Evolutionary conservation across 768 basidiomycete species (phyloP).

Genomic region (Hygrophorus pudorinus): DNA sequence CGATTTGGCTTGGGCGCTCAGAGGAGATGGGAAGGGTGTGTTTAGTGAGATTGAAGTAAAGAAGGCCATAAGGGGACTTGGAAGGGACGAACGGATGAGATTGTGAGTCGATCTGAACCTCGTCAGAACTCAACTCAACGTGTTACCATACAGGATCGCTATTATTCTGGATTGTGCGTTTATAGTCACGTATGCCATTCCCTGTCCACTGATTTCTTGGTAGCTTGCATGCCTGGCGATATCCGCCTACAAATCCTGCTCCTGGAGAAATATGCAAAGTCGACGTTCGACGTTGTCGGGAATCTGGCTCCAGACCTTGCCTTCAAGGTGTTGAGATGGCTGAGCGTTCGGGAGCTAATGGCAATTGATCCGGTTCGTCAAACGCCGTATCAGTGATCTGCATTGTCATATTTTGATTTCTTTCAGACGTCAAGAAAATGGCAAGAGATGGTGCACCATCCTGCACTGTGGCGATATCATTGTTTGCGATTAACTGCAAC

Average conservation of each 20-base stretch:
- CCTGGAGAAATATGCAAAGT: conserved; percentile 74
- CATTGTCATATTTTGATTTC: conserved; percentile 15
- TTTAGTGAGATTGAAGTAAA: conserved; percentile 67
- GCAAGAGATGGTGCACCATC: conserved; percentile 42
- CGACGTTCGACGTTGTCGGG: conserved; percentile 76
- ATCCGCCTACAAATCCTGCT: conserved; percentile 76
- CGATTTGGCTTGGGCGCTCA: conserved; percentile 34
- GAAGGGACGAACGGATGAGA: conserved; percentile 61
- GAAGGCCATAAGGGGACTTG: conserved; percentile 50
- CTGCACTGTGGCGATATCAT: conserved; percentile 69
- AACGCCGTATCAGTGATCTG: too few relatives aligned
- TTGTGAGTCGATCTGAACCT: conserved; percentile 38
- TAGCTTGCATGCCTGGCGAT: conserved; percentile 77
- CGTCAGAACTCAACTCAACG: neutral
- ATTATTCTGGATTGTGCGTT: conserved; percentile 52
- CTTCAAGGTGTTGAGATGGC: conserved; percentile 46
- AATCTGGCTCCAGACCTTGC: conserved; percentile 57
- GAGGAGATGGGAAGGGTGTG: conserved; percentile 45
- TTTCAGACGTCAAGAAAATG: conserved; percentile 35
- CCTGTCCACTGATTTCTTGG: conserved; percentile 6
- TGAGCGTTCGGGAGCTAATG: conserved; percentile 52
- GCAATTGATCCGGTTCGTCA: conserved; percentile 44
- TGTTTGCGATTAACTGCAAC: conserved; percentile 63
- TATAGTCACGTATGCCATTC: conserved; percentile 5
- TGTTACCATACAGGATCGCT: conserved; percentile 31